Base-by-base conservation (phyloP, 257 asterid genomes). In the Gynochthodes officinalis region DNA sequence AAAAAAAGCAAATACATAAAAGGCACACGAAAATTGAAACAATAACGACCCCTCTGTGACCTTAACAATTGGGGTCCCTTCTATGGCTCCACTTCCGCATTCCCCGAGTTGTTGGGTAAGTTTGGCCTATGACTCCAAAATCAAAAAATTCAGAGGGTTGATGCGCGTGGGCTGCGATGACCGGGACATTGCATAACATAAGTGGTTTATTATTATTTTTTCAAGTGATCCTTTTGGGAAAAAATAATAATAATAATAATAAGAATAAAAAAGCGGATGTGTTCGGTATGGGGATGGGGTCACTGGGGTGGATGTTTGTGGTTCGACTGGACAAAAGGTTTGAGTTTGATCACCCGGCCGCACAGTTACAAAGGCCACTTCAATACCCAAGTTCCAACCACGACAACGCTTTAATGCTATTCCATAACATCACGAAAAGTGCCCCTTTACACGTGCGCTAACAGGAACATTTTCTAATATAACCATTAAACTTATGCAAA, bases 141-240 rank as follows among this genome's bases (percentile, higher is more conserved):
- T 63, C 66, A 62, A 52, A n/a, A n/a, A n/a, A n/a, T n/a, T n/a
- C n/a, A n/a, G n/a, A n/a, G n/a, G 19, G 19, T 0, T 5, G 40
- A 4, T 40, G 74, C 74, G 74, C 74, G 74, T 70, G 74, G 74
- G 67, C 55, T 54, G 40, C 10, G 40, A 57, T 7, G 27, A 69
- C 9, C 52, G 73, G 72, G 64, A 39, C 52, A 35, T 10, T 23
- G 14, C 52, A 4, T 68, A 1, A 4, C n/a, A n/a, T n/a, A 32
- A 35, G 28, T 0, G 12, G 15, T 35, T 12, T 3, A 21, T 57
- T 59, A 59, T 11, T 18, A 1, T 43, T 0, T 28, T 42, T 28
- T 14, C 7, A 1, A 13, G 1, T 2, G n/a, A n/a, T n/a, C n/a
- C n/a, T n/a, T n/a, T n/a, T n/a, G n/a, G n/a, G n/a, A n/a, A 5